Conservation (phyloP, 1,284 basidiomycete genomes). For the Grifola frondosa region DNA sequence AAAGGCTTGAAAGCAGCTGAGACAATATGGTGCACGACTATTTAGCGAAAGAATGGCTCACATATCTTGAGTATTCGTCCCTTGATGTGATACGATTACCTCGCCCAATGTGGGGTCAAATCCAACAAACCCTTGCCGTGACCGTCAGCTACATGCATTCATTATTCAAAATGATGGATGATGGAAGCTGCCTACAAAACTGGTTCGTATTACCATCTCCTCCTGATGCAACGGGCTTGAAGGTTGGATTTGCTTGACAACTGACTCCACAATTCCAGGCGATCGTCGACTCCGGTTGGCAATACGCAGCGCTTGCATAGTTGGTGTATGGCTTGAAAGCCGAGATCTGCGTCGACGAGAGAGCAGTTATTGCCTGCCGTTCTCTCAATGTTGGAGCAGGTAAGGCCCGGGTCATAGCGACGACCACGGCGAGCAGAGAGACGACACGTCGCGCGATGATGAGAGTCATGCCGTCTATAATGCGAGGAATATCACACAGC, state of each 20-base stretch:
- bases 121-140: constrained; percentile 43
- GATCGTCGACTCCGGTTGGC: constrained; percentile 30
- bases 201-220: constrained; percentile 55
- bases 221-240: constrained; percentile 58
- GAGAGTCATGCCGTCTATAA: too few relatives aligned
- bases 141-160: constrained; percentile 15
- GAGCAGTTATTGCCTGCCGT: constrained; percentile 28
- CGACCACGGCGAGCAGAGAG: too few relatives aligned
- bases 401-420: too few relatives aligned
- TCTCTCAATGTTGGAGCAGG: constrained; percentile 1
- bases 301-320: constrained; percentile 39
- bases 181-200: constrained; percentile 39
- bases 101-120: constrained; percentile 42
- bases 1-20: constrained; percentile 18
- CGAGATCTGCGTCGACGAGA: constrained; percentile 33
- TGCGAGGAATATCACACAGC: too few relatives aligned
- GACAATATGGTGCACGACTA: not conserved
- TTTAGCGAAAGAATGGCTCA: constrained; percentile 25
- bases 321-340: constrained; percentile 41
- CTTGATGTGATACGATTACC: constrained; percentile 54
- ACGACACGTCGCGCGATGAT: too few relatives aligned
- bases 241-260: constrained; percentile 49
- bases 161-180: constrained; percentile 17
- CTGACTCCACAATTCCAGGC: constrained; percentile 38
- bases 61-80: constrained; percentile 49